phyloP scores from a whole-genome alignment of 768 basidiomycete species.

The Sporobolomyces pararoseus region DNA sequence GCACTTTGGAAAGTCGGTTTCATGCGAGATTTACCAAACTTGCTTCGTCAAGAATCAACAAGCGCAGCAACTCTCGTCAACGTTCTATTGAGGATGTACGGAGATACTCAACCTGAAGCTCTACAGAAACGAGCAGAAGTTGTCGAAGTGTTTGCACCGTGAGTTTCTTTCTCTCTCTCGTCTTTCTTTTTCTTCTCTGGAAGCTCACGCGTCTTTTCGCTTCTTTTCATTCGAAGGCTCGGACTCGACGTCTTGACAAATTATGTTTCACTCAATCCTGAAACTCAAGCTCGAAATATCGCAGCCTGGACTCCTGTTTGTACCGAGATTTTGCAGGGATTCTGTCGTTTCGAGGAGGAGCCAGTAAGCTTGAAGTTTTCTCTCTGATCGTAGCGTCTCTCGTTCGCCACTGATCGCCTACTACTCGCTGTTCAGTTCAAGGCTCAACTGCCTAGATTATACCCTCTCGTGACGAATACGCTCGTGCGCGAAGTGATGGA shows the following conservation, averaged over 20 bases:
- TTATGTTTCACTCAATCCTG: conserved; percentile 80
- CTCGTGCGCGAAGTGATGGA: conserved; percentile 72
- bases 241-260: conserved; percentile 82
- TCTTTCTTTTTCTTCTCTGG: background rate
- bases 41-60: conserved; percentile 96
- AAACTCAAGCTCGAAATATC: conserved; percentile 92
- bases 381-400: background rate
- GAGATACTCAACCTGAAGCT: conserved; percentile 80
- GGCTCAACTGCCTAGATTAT: conserved; percentile 81
- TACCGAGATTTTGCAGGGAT: conserved; percentile 87
- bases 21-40: conserved; percentile 98
- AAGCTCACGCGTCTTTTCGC: conserved; percentile 61
- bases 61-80: conserved; percentile 92
- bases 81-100: conserved; percentile 87
- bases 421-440: conserved; percentile 62
- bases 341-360: conserved; percentile 81
- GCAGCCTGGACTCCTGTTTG: conserved; percentile 98
- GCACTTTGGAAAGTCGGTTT: conserved; percentile 99
- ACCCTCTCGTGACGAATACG: conserved; percentile 81
- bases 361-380: conserved; percentile 59
- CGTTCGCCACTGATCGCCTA: background rate
- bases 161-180: conserved; percentile 54
- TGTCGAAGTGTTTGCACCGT: conserved; percentile 63
- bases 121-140: conserved; percentile 58
- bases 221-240: conserved; percentile 67